Evolutionary conservation across 805 yeast genomes (phyloP).

Genomic region (Myxozyma sirexii): DNA sequence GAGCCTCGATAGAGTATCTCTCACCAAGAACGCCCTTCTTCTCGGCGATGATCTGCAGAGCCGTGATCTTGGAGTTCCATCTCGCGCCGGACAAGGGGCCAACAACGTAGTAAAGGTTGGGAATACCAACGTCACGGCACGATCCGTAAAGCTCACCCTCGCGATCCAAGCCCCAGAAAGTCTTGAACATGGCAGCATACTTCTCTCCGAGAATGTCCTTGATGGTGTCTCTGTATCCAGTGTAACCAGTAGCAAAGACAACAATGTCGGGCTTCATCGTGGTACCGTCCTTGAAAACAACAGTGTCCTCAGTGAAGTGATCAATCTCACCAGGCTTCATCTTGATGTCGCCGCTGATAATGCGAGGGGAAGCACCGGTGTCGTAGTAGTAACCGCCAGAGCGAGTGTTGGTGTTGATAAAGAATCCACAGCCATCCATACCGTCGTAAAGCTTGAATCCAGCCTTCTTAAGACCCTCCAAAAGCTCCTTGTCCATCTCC

Average conservation of each 20-base stretch:
- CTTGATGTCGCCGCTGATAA: constrained; percentile 47
- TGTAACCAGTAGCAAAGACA: constrained; percentile 52
- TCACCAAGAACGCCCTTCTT: constrained; percentile 25
- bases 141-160: constrained; percentile 50
- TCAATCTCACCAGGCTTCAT: constrained; percentile 46
- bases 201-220: constrained; percentile 45
- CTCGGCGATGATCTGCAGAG: constrained; percentile 48
- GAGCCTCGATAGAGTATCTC: constrained; percentile 33
- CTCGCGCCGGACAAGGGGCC: constrained; percentile 49
- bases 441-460: constrained; percentile 51
- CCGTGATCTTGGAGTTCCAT: constrained; percentile 47
- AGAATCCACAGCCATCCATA: constrained; percentile 50
- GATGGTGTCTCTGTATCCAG: constrained; percentile 50
- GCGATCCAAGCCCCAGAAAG: constrained; percentile 49
- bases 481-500: constrained; percentile 41
- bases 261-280: constrained; percentile 45
- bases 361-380: constrained; percentile 49
- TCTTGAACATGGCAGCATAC: constrained; percentile 44
- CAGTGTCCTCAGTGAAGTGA: constrained; percentile 46
- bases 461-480: constrained; percentile 42
- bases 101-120: constrained; percentile 49
- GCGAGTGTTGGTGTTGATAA: constrained; percentile 47
- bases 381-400: constrained; percentile 55
- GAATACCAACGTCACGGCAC: constrained; percentile 49
- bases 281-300: constrained; percentile 47